Evolutionary conservation across 768 basidiomycete species (phyloP).

Genomic region (Lepiota subincarnata): DNA sequence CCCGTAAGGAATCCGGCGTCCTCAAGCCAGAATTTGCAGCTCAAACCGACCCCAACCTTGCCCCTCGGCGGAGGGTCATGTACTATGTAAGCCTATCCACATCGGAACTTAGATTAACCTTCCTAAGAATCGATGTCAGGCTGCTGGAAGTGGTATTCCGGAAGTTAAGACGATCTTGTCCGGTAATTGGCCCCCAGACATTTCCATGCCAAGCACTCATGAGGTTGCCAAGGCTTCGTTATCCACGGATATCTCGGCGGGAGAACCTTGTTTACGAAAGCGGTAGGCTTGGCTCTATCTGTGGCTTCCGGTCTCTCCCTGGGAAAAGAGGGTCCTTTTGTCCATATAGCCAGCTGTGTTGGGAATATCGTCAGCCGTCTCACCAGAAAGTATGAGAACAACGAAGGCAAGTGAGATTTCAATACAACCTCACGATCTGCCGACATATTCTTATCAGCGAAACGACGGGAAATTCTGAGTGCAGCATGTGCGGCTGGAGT

Average conservation of each 20-base stretch:
- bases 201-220: not conserved
- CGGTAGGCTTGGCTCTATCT: constrained; percentile 82
- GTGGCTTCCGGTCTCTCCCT: constrained; percentile 91
- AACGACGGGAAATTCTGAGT: constrained; percentile 90
- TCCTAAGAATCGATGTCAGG: constrained; percentile 36
- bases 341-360: constrained; percentile 89
- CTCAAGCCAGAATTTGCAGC: constrained; percentile 36
- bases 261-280: constrained; percentile 85
- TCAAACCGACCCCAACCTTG: constrained; percentile 20
- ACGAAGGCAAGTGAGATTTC: constrained; percentile 63
- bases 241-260: constrained; percentile 96
- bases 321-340: constrained; percentile 69
- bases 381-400: constrained; percentile 87
- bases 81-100: constrained; percentile 65
- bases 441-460: constrained; percentile 43
- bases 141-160: constrained; percentile 93
- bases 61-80: constrained; percentile 60
- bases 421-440: not conserved
- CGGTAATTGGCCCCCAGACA: constrained; percentile 38
- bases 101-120: not conserved
- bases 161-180: constrained; percentile 95
- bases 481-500: constrained; percentile 98
- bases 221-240: constrained; percentile 66
- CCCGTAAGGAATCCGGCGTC: constrained; percentile 85
- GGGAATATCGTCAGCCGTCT: constrained; percentile 91